A percentile compares a stretch with the other conserved stretches of the same genome.
phyloP scores from a whole-genome alignment of 2,329 filamentous ascomycete species.

The Colletotrichum theobromicola region DNA sequence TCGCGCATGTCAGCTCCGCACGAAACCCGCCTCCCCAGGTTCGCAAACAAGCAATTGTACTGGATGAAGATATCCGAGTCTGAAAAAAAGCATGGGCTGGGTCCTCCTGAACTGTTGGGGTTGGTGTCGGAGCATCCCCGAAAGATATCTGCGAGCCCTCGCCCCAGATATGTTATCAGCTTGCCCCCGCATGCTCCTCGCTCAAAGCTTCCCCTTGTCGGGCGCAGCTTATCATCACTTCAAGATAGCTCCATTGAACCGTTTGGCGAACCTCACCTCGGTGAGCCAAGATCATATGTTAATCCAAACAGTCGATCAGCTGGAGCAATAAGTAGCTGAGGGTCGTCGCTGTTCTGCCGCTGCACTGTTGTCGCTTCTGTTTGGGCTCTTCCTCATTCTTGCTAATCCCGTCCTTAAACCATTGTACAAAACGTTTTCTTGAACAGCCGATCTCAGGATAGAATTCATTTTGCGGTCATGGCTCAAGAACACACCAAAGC shows the following conservation, averaged over 20 bases:
- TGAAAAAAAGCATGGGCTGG: neutral
- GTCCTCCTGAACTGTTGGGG: neutral
- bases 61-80: neutral
- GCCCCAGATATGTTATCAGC: neutral
- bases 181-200: neutral
- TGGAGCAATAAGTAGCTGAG: neutral
- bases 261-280: neutral
- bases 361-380: neutral
- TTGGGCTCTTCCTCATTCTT: neutral
- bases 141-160: neutral
- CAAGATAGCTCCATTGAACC: neutral
- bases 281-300: neutral
- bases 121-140: neutral
- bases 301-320: neutral
- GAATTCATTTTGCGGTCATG: rapidly evolving
- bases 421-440: neutral
- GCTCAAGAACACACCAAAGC: neutral
- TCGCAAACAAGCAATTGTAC: neutral
- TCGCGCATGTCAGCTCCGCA: neutral
- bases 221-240: neutral
- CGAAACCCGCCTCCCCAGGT: neutral
- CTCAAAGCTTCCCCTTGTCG: neutral
- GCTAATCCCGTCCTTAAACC: neutral
- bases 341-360: neutral
- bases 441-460: rapidly evolving